Conservation (phyloP, 2,329 filamentous ascomycete genomes). For the Arthrobotrys sinensis region DNA sequence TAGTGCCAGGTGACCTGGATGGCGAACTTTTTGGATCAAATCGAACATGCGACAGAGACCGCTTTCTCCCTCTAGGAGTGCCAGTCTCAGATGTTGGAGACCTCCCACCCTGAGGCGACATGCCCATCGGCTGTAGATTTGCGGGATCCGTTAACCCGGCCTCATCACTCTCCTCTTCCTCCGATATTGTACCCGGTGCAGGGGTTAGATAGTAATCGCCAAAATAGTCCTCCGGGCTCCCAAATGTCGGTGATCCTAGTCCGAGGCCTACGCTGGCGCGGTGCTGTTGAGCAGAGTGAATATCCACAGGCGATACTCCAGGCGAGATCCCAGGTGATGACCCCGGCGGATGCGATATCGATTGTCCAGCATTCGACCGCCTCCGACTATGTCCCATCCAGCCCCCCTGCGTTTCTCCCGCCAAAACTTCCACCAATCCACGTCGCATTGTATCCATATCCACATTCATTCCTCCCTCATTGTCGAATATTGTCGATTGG, state of each 20-base stretch:
- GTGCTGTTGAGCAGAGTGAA: constrained; percentile 28
- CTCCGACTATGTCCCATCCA: constrained; percentile 47
- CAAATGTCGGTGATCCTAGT: constrained; percentile 45
- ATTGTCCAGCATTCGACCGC: constrained; percentile 59
- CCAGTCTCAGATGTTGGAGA: constrained; percentile 6
- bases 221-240: constrained; percentile 59
- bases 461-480: constrained; percentile 59
- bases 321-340: constrained; percentile 24
- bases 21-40: constrained; percentile 61
- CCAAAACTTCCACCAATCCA: constrained; percentile 51
- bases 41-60: constrained; percentile 60
- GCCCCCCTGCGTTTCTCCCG: constrained; percentile 44
- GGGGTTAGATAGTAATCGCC: constrained; percentile 49
- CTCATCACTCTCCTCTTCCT: constrained; percentile 62
- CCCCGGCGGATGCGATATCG: constrained; percentile 44
- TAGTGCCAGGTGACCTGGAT: constrained; percentile 62
- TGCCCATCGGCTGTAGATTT: constrained; percentile 63
- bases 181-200: constrained; percentile 33
- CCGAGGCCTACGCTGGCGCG: constrained; percentile 40
- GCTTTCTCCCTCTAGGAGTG: constrained; percentile 61
- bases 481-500: constrained; percentile 53
- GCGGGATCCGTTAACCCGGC: constrained; percentile 62
- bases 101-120: constrained; percentile 31
- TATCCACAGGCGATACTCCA: constrained; percentile 23
- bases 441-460: constrained; percentile 61